phyloP scores from a whole-genome alignment of 2,329 filamentous ascomycete species.

The Xylariaceae sp. region DNA sequence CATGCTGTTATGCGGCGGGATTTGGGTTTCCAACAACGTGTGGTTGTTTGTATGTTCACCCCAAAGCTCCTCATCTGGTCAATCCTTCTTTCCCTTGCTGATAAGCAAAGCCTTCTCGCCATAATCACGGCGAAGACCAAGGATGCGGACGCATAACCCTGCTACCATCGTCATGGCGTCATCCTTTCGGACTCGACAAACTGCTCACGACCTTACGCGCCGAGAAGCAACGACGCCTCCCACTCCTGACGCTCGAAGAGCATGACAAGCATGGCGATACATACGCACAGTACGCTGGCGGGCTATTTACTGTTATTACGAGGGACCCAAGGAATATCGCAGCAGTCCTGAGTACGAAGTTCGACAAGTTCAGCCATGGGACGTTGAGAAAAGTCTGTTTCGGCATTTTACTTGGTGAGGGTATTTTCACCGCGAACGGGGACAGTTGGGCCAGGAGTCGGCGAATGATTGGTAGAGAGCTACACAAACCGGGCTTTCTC shows the following conservation, averaged over 20 bases:
- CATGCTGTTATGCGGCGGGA: no score
- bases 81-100: background rate
- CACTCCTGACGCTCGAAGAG: slow-evolving; percentile 4
- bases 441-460: background rate
- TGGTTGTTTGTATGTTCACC: slow-evolving; percentile 4
- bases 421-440: slow-evolving; percentile 4
- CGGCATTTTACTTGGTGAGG: slow-evolving; percentile 1
- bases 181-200: slow-evolving; percentile 6
- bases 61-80: no score
- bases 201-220: background rate
- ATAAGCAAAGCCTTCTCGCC: slow-evolving; percentile 2
- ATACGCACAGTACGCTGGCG: slow-evolving; percentile 6
- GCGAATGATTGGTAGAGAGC: background rate
- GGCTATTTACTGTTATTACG: slow-evolving; percentile 6
- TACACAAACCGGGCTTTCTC: slow-evolving; percentile 1
- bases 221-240: slow-evolving; percentile 1
- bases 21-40: no score
- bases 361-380: slow-evolving; percentile 2
- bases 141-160: slow-evolving; percentile 1
- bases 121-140: slow-evolving; percentile 1
- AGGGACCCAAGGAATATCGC: slow-evolving; percentile 4
- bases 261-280: slow-evolving; percentile 5
- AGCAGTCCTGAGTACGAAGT: background rate
- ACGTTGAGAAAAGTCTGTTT: background rate
- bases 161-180: slow-evolving; percentile 3